Evolutionary conservation across 225 moss, liverwort and hornwort genomes (phyloP), one percentile per base, ranked within the genome.

Genomic region (Takakia lepidozioides): DNA sequence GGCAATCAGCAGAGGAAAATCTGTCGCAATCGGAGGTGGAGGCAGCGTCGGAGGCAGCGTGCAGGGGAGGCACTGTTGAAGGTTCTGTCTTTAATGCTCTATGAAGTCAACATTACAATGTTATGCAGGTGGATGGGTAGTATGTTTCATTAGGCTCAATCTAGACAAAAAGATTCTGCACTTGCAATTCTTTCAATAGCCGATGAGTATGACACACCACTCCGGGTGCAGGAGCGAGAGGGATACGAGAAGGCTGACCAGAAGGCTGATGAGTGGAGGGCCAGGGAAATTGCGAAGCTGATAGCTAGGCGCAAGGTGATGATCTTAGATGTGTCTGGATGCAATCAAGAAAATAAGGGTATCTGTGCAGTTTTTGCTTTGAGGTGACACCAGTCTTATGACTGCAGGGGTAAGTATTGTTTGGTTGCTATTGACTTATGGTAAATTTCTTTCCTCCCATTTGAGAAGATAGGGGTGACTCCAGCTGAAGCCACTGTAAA

Each of bases 181-280:
- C 16, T 49, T 5, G 7, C 10, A 10, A 10, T 49, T 49, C 14
- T 27, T 10, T 45, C 3, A 44, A 19, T 44, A 2, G 19, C 18
- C 49, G 0, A 16, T 8, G 2, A 20, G 4, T 20, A 14, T 13
- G n/a, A 16, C 8, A 28, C 42, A 16, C 19, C 27, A 14, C 30
- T 6, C 36, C 38, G 28, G 60, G 56, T 55, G 60, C 55, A 87
- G 95, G 90, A 85, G 71, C 68, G 65, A 47, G 90, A 87, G 60
- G 66, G 45, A 0, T 62, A 69, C 52, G 98, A 85, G 51, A 68
- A 49, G 49, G 78, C 74, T 47, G 87, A 91, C 54, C 81, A 73
- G 30, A 78, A 83, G 59, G 85, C 84, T 52, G 98, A 98, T 72
- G 95, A 87, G 51, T 98, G 98, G 98, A 85, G 87, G 62, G 87